Conservation (phyloP, 2,329 filamentous ascomycete genomes). For the Geosmithia putterillii region DNA sequence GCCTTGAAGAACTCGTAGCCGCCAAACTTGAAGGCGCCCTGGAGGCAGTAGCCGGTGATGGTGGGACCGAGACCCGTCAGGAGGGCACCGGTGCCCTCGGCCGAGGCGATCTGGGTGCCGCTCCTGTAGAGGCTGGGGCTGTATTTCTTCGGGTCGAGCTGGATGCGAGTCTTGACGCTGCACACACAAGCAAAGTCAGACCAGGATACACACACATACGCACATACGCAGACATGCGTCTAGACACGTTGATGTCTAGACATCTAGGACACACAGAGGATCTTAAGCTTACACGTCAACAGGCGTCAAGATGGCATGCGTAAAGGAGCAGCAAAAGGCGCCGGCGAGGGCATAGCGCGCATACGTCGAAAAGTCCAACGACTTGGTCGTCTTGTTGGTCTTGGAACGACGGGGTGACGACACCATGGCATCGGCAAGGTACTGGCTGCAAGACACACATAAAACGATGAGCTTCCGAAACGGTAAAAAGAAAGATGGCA, state of each 20-base stretch:
- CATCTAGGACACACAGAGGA: constrained; percentile 1
- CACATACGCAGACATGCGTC: too few relatives aligned
- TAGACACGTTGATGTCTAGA: background rate
- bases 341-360: constrained; percentile 84
- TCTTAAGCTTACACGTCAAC: constrained; percentile 71
- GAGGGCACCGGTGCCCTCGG: constrained; percentile 68
- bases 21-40: constrained; percentile 79
- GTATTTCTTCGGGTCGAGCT: constrained; percentile 73
- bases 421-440: too few relatives aligned
- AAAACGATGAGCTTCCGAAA: too few relatives aligned
- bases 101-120: constrained; percentile 65
- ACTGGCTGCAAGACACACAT: too few relatives aligned
- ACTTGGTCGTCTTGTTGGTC: too few relatives aligned
- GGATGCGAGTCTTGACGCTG: constrained; percentile 82
- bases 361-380: constrained; percentile 39
- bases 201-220: too few relatives aligned
- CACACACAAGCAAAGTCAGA: too few relatives aligned
- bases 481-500: too few relatives aligned
- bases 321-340: constrained; percentile 86
- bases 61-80: constrained; percentile 71
- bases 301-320: constrained; percentile 81
- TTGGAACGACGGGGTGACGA: too few relatives aligned
- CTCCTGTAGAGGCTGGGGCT: constrained; percentile 71
- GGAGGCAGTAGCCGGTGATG: constrained; percentile 73
- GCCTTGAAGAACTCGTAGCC: constrained; percentile 89